These are phyloP conservation scores for Talaromyces sp. DNA, from an alignment of 2,329 filamentous ascomycete genomes.

Conservation along the genomic window DNA sequence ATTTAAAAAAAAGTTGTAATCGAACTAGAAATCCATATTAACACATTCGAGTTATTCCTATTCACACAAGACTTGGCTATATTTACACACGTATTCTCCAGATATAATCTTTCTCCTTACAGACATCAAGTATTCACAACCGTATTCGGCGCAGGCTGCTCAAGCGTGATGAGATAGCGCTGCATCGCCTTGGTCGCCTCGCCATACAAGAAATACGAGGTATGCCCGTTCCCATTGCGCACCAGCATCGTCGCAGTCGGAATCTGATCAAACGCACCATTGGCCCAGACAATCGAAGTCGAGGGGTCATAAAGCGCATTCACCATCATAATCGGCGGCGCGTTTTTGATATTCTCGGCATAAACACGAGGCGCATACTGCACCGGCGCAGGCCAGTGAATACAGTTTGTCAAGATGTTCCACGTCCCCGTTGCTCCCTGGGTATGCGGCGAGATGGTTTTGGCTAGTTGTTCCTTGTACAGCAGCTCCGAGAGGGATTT, in stretches of 20 bases:
- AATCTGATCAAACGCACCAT: slow-evolving; percentile 28
- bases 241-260: slow-evolving; percentile 34
- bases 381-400: slow-evolving; percentile 35
- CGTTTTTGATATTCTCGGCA: slow-evolving; percentile 16
- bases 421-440: slow-evolving; percentile 30
- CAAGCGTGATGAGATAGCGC: slow-evolving; percentile 1
- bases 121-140: not conserved
- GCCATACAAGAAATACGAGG: slow-evolving; percentile 2
- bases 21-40: not conserved
- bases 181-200: not conserved
- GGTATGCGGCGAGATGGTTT: slow-evolving; percentile 30
- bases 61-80: no score
- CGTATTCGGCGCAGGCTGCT: not conserved
- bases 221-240: slow-evolving; percentile 25
- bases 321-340: slow-evolving; percentile 32
- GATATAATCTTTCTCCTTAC: no score
- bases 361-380: slow-evolving; percentile 28
- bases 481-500: slow-evolving; percentile 18
- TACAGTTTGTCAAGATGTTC: slow-evolving; percentile 25
- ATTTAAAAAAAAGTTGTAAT: not conserved
- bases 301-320: slow-evolving; percentile 38
- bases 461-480: slow-evolving; percentile 24
- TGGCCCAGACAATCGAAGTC: slow-evolving; percentile 36
- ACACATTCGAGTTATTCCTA: no score
- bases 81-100: no score